Evolutionary conservation across 2,329 filamentous ascomycete genomes (phyloP).

Genomic region (Arachnomyces sp.): DNA sequence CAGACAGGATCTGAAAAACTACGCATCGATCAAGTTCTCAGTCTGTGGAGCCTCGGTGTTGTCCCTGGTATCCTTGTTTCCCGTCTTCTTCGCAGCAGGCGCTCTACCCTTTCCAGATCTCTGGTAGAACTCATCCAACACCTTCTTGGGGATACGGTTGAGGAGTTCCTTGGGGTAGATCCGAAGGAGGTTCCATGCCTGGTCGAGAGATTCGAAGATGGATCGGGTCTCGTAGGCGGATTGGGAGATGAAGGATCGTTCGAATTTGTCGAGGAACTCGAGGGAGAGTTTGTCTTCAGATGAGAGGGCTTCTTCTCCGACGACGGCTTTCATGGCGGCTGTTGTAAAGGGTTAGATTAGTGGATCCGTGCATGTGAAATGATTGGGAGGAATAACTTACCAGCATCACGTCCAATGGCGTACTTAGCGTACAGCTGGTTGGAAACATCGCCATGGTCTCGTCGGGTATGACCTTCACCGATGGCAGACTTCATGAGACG

Average conservation of each 20-base stretch:
- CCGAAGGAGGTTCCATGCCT: constrained; percentile 90
- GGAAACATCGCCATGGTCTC: constrained; percentile 95
- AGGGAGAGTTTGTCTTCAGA: constrained; percentile 95
- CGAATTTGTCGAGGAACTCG: constrained; percentile 98
- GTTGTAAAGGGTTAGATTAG: constrained; percentile 3
- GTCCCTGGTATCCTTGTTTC: constrained; percentile 41
- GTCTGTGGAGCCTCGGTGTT: constrained; percentile 26
- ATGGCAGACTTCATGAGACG: constrained; percentile 99
- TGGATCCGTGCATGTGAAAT: neutral
- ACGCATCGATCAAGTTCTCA: constrained; percentile 36
- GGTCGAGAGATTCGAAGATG: constrained; percentile 88
- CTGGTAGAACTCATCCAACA: constrained; percentile 76
- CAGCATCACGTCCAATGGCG: constrained; percentile 92
- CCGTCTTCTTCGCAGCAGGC: constrained; percentile 11
- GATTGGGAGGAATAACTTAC: constrained; percentile 22
- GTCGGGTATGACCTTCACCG: constrained; percentile 90
- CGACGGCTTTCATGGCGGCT: constrained; percentile 98
- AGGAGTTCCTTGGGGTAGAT: constrained; percentile 98
- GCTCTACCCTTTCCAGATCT: constrained; percentile 39
- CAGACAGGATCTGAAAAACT: constrained; percentile 7
- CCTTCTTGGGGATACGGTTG: constrained; percentile 82
- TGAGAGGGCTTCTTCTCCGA: constrained; percentile 93
- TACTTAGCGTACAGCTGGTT: constrained; percentile 99
- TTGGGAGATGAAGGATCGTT: constrained; percentile 88
- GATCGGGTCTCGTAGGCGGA: constrained; percentile 83